Evolutionary conservation across 192 early-diverging fungal genomes (phyloP).

Genomic region (Gamsiella multidivaricata): DNA sequence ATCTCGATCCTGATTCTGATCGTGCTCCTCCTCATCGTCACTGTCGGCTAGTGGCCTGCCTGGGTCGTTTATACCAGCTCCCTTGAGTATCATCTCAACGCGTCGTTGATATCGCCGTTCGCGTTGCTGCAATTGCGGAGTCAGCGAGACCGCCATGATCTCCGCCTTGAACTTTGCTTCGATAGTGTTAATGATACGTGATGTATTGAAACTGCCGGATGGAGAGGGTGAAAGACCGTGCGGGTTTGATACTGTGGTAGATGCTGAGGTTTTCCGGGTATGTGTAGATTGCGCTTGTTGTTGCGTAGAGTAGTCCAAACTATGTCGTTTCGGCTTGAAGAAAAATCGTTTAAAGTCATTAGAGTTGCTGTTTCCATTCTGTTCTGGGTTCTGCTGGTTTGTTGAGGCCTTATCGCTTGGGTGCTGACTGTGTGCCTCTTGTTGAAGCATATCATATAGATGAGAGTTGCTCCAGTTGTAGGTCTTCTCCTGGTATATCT

Average conservation of each 20-base stretch:
- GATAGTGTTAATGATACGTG: constrained; percentile 32
- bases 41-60: not conserved
- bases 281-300: not conserved
- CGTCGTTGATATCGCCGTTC: constrained; percentile 16
- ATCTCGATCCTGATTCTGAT: not conserved
- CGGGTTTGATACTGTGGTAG: not conserved
- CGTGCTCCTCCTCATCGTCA: not conserved
- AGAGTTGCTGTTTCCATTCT: constrained; percentile 1
- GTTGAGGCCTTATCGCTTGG: not conserved
- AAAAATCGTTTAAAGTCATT: not conserved
- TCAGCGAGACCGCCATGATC: constrained; percentile 12
- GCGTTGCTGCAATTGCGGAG: constrained; percentile 12
- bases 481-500: constrained; percentile 26
- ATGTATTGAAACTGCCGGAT: not conserved
- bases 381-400: not conserved
- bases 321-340: constrained; percentile 32
- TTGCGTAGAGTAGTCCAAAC: constrained; percentile 19
- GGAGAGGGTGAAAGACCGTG: not conserved
- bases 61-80: not conserved
- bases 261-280: not conserved
- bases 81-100: not conserved
- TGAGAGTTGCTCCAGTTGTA: constrained; percentile 33
- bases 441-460: constrained; percentile 5
- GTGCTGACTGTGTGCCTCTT: constrained; percentile 3
- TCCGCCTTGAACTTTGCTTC: constrained; percentile 48